Conservation (phyloP, 169 alveolate genomes). For the Plasmodium vinckei region DNA sequence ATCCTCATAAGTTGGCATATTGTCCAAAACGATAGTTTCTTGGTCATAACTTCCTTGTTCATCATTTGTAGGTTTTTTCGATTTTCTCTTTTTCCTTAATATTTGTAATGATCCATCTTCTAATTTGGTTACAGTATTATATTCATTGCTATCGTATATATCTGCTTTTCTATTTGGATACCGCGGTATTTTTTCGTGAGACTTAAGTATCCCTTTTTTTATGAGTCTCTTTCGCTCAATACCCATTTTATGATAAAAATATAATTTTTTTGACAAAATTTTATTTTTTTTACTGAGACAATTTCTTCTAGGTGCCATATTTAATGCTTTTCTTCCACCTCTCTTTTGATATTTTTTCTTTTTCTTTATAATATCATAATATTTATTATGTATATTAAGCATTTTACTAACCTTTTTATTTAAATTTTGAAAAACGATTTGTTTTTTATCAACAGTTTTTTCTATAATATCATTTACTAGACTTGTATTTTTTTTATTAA, state of each 20-base stretch:
- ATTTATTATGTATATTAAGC: constrained; percentile 52
- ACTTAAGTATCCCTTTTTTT: constrained; percentile 68
- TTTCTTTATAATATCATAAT: constrained; percentile 72
- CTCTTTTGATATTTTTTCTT: constrained; percentile 50
- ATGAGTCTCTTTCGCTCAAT: constrained; percentile 66
- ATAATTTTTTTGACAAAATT: constrained; percentile 69
- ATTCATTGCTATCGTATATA: constrained; percentile 71
- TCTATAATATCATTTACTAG: constrained; percentile 70
- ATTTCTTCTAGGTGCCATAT: constrained; percentile 70
- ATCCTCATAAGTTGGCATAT: constrained; percentile 75
- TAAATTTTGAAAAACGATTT: constrained; percentile 69
- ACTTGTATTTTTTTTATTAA: constrained; percentile 49
- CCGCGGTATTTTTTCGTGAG: constrained; percentile 70
- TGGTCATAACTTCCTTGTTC: constrained; percentile 32
- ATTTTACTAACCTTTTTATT: constrained; percentile 73
- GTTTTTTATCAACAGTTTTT: constrained; percentile 61
- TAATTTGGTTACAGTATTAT: constrained; percentile 39
- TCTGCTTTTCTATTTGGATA: constrained; percentile 75
- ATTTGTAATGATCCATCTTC: constrained; percentile 70
- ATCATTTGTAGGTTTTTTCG: constrained; percentile 23
- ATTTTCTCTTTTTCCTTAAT: constrained; percentile 66
- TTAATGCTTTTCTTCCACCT: constrained; percentile 75
- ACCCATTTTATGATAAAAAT: constrained; percentile 74
- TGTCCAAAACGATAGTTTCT: constrained; percentile 69
- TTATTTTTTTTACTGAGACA: constrained; percentile 72